phyloP scores from a whole-genome alignment of 768 basidiomycete genomes.

The Panaeolus cyanescens region DNA sequence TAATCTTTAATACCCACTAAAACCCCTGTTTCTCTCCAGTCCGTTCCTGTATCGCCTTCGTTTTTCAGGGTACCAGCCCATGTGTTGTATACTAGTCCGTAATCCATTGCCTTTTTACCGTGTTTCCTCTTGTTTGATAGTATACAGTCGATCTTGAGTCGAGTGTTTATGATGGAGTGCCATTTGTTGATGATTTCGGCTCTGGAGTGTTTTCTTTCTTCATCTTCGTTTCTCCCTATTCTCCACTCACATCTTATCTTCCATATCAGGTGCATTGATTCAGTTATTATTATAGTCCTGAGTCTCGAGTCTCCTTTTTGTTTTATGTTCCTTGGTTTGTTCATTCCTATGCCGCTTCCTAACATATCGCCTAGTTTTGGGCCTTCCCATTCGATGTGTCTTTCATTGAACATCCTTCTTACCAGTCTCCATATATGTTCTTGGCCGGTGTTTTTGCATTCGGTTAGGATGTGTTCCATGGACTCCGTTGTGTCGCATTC shows the following conservation, averaged over 20 bases:
- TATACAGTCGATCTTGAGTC: slow-evolving; percentile 19
- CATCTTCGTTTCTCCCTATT: neutral
- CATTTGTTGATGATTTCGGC: slow-evolving; percentile 19
- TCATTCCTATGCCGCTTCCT: too few relatives aligned
- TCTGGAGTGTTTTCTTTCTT: neutral
- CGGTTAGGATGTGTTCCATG: too few relatives aligned
- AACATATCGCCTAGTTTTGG: too few relatives aligned
- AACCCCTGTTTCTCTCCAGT: slow-evolving; percentile 16
- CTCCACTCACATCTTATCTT: slow-evolving; percentile 7
- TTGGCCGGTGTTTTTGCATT: too few relatives aligned
- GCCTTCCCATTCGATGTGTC: too few relatives aligned
- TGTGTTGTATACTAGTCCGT: slow-evolving; percentile 8
- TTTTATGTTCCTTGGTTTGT: too few relatives aligned
- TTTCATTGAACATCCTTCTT: too few relatives aligned
- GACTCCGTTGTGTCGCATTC: too few relatives aligned
- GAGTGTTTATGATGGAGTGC: slow-evolving; percentile 14
- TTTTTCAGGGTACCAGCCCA: slow-evolving; percentile 8
- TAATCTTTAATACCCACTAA: slow-evolving; percentile 24
- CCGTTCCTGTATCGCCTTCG: slow-evolving; percentile 1
- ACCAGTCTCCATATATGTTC: too few relatives aligned
- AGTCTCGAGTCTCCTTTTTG: too few relatives aligned
- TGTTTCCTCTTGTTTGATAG: neutral
- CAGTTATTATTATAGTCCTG: too few relatives aligned
- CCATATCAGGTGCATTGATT: slow-evolving; percentile 8
- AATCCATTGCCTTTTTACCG: slow-evolving; percentile 3